phyloP scores from a whole-genome alignment of 352 stramenopile genomes.

The Phytophthora hibernalis region DNA sequence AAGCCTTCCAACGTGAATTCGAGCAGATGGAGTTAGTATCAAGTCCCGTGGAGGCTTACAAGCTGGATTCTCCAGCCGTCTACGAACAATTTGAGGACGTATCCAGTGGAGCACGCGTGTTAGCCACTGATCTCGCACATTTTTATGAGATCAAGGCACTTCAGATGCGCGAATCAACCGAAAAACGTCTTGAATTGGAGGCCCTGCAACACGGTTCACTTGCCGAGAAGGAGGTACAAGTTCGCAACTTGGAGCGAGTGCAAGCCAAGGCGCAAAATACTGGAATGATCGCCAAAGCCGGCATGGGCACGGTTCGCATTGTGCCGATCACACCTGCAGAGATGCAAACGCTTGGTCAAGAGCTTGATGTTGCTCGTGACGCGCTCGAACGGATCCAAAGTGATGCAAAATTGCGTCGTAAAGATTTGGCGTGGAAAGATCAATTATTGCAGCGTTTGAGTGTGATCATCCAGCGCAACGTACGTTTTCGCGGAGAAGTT shows the following conservation, averaged over 20 bases:
- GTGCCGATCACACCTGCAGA: constrained; percentile 59
- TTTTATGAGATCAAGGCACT: constrained; percentile 68
- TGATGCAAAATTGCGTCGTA: constrained; percentile 40
- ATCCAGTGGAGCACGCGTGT: constrained; percentile 34
- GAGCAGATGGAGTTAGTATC: constrained; percentile 70
- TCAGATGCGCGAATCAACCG: constrained; percentile 53
- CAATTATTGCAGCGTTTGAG: constrained; percentile 70
- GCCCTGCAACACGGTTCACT: constrained; percentile 28
- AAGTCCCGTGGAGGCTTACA: constrained; percentile 65
- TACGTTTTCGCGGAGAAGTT: constrained; percentile 59
- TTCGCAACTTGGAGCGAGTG: constrained; percentile 72
- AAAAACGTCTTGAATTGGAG: constrained; percentile 49
- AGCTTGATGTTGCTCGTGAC: constrained; percentile 59
- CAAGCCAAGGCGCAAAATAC: constrained; percentile 66
- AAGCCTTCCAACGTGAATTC: constrained; percentile 65
- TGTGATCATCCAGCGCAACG: constrained; percentile 76
- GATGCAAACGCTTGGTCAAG: constrained; percentile 44
- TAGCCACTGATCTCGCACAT: constrained; percentile 60
- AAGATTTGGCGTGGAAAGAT: constrained; percentile 70
- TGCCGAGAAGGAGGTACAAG: constrained; percentile 46
- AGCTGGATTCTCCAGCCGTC: constrained; percentile 48
- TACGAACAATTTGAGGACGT: constrained; percentile 51
- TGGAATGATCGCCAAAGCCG: constrained; percentile 77
- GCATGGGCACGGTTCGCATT: constrained; percentile 72
- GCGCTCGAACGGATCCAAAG: constrained; percentile 50